phyloP scores from a whole-genome alignment of 768 basidiomycete species.

The Mycena epipterygia region DNA sequence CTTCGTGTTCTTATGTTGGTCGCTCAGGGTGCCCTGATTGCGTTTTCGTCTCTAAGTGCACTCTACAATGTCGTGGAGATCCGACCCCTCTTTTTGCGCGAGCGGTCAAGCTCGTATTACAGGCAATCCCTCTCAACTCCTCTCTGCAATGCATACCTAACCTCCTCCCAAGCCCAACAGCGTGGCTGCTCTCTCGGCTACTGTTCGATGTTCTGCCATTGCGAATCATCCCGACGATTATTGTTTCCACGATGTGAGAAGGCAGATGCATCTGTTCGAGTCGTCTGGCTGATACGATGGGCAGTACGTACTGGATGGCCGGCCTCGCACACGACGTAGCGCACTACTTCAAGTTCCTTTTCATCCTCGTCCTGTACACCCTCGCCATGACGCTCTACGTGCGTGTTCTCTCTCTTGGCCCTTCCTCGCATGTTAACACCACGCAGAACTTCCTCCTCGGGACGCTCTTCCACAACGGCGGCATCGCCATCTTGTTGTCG shows the following conservation, averaged over 20 bases:
- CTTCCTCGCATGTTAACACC: not conserved
- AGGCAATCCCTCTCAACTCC: constrained; percentile 62
- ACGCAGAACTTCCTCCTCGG: constrained; percentile 91
- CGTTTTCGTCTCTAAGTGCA: constrained; percentile 92
- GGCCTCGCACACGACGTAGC: constrained; percentile 84
- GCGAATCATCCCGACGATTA: constrained; percentile 88
- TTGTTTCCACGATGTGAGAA: constrained; percentile 86
- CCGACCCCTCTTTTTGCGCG: constrained; percentile 89
- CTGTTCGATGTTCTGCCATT: constrained; percentile 92
- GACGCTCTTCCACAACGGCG: constrained; percentile 85
- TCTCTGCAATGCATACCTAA: not conserved
- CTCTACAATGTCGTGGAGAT: constrained; percentile 90
- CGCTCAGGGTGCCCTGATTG: constrained; percentile 85
- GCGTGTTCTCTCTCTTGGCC: constrained; percentile 47
- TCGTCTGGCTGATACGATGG: constrained; percentile 7
- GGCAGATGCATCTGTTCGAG: not conserved
- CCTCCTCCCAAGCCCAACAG: constrained; percentile 73
- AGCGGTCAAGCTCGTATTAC: constrained; percentile 89
- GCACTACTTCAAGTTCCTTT: constrained; percentile 94
- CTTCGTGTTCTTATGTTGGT: constrained; percentile 20
- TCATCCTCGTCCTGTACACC: constrained; percentile 89
- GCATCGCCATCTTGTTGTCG: constrained; percentile 91
- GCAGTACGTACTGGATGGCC: constrained; percentile 95
- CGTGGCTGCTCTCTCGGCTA: constrained; percentile 92
- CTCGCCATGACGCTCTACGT: constrained; percentile 91